A percentile compares a stretch with the other conserved stretches of the same genome.
These are phyloP conservation scores for Cylindrodendrum hubeiense DNA, from an alignment of 2,329 filamentous ascomycete species.

Conservation along the genomic window DNA sequence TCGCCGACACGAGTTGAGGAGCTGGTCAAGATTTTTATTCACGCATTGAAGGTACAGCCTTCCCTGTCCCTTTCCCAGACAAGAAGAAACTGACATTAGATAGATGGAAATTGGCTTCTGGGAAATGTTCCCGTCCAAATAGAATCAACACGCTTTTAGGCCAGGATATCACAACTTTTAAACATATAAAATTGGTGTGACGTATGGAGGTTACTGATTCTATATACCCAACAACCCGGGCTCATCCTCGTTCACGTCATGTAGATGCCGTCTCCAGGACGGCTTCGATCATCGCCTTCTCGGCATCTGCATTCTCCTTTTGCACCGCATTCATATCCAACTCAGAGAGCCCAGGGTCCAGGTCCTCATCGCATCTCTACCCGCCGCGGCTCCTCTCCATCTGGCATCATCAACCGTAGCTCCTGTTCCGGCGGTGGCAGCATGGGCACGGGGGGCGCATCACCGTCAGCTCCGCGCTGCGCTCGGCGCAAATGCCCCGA, in stretches of 20 bases:
- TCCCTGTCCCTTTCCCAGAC: background rate
- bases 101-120: slow-evolving; percentile 68
- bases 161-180: slow-evolving; percentile 26
- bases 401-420: slow-evolving; percentile 65
- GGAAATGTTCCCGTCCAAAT: slow-evolving; percentile 63
- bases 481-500: slow-evolving; percentile 65
- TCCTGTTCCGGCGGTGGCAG: slow-evolving; percentile 60
- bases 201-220: slow-evolving; percentile 4
- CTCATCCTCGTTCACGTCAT: slow-evolving; percentile 26
- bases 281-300: slow-evolving; percentile 16
- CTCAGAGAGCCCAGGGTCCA: background rate
- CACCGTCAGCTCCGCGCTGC: slow-evolving; percentile 46
- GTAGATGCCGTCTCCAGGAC: slow-evolving; percentile 22
- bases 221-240: slow-evolving; percentile 4
- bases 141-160: slow-evolving; percentile 6
- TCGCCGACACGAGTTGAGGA: slow-evolving; percentile 84
- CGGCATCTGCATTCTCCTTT: slow-evolving; percentile 12
- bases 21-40: slow-evolving; percentile 85
- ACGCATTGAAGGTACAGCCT: slow-evolving; percentile 80
- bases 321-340: background rate
- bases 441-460: slow-evolving; percentile 56
- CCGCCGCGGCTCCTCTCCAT: slow-evolving; percentile 60
- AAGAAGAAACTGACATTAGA: background rate
- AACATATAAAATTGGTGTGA: slow-evolving; percentile 36
- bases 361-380: slow-evolving; percentile 47